Evolutionary conservation across 2,329 filamentous ascomycete species (phyloP), one percentile per base, ranked within the genome.

Genomic region (Ophiognomonia clavigignenti-juglandacearum): DNA sequence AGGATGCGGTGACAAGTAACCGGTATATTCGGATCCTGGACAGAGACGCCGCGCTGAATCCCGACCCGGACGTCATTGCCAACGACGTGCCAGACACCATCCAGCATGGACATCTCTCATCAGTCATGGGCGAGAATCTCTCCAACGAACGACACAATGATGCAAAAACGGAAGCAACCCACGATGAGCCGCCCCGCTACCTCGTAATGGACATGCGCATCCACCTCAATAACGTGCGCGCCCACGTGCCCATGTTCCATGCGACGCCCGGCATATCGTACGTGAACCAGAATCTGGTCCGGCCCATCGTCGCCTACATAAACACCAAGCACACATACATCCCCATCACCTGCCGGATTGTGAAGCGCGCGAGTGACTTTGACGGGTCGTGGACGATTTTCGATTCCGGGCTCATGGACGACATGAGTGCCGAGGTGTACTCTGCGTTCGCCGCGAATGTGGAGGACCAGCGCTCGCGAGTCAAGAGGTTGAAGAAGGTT

Each of bases 241-340:
- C 93, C 23, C 85, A 86, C 3, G 91, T 98, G 2, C 93, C 93
- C 1, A 78, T 97, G 42, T 97, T 98, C 69, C 57, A 60, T 44
- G 45, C 48, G 23, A 95, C 87, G 1, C 85, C 82, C 14, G 86
- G 96, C 61, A 80, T 97, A 40, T 95, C 89, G 1, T 98, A 97
- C 64, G 86, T 96, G 59, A 97, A 96, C 67, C 95, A 95, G 64
- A 90, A 93, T 2, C 82, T 97, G 4, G 88, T 97, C 29, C 83
- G 93, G 4, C 93, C 93, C 14, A 98, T 98, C 52, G 91, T 98
- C 34, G 93, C 93, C 6, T 98, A 97, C 64, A 97, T 98, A 68
- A 98, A 98, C 67, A 88, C 89, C 35, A 88, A 90, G 64, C 85
- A 85, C 61, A 95, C 92, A 0, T 97, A 96, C 61, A 97, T 98